phyloP scores from a whole-genome alignment of 805 yeast genomes.

The Metschnikowia proteae region DNA sequence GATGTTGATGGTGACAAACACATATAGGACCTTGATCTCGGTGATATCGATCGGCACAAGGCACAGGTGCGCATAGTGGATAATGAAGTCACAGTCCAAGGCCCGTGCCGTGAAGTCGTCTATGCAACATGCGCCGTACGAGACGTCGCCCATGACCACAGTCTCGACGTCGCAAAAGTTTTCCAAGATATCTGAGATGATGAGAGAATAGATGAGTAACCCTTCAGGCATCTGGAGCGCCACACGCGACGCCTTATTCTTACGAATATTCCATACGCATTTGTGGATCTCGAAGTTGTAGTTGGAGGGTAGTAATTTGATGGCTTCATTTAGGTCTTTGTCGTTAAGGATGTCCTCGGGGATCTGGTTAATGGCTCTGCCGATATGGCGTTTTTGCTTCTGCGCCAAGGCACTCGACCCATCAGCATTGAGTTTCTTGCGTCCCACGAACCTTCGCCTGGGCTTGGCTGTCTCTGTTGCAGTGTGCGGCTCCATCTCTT shows the following conservation, averaged over 20 bases:
- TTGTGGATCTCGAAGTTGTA: constrained; percentile 96
- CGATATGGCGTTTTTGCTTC: constrained; percentile 30
- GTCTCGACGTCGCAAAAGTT: constrained; percentile 87
- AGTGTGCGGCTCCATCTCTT: not conserved
- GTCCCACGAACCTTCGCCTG: constrained; percentile 60
- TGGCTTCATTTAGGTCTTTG: constrained; percentile 78
- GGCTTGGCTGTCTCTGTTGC: constrained; percentile 22
- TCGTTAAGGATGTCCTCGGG: constrained; percentile 83
- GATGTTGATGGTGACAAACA: constrained; percentile 88
- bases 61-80: constrained; percentile 97
- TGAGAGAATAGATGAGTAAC: constrained; percentile 76
- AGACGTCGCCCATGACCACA: constrained; percentile 96
- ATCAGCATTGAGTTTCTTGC: constrained; percentile 5
- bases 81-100: constrained; percentile 87
- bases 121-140: constrained; percentile 97
- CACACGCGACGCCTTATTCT: constrained; percentile 71
- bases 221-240: constrained; percentile 99
- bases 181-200: constrained; percentile 87
- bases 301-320: constrained; percentile 77
- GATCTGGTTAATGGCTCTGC: constrained; percentile 75
- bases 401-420: constrained; percentile 10
- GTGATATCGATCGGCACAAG: constrained; percentile 93
- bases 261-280: constrained; percentile 87
- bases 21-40: constrained; percentile 84
- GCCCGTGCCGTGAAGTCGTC: constrained; percentile 95